A percentile compares a stretch with the other conserved stretches of the same genome.
phyloP scores from a whole-genome alignment of 768 basidiomycete species.

The Leccinum sublutescens region DNA sequence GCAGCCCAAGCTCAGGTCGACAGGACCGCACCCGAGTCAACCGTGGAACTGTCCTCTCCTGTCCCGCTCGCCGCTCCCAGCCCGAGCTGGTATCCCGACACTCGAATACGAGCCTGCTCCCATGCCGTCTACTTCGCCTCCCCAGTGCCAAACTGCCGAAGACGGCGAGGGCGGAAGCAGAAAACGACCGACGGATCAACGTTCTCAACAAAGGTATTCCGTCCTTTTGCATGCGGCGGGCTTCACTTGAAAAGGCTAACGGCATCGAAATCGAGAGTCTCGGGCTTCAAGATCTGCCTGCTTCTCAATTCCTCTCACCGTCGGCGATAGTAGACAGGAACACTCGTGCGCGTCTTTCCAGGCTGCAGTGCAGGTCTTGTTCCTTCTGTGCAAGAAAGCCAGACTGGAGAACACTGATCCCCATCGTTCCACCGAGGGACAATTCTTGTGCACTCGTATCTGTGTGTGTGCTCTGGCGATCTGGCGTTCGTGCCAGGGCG shows the following conservation, averaged over 20 bases:
- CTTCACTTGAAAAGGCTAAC: neutral
- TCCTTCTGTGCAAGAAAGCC: constrained; percentile 13
- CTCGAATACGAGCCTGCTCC: constrained; percentile 48
- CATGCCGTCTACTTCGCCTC: constrained; percentile 11
- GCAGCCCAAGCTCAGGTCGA: constrained; percentile 29
- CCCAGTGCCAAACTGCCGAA: constrained; percentile 25
- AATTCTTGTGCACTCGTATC: constrained; percentile 25
- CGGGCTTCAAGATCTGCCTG: constrained; percentile 20
- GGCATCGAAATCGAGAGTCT: constrained; percentile 12
- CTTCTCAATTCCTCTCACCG: constrained; percentile 14
- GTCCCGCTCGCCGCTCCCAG: constrained; percentile 67
- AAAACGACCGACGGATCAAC: constrained; percentile 19
- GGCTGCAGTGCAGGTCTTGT: constrained; percentile 20
- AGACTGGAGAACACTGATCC: constrained; percentile 13
- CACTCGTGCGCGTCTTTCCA: neutral
- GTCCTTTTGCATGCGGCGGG: neutral
- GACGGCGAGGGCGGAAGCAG: constrained; percentile 35
- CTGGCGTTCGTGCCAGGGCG: constrained; percentile 17
- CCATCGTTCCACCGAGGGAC: constrained; percentile 22
- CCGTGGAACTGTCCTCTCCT: constrained; percentile 41
- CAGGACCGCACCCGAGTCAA: constrained; percentile 14
- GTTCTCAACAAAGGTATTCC: constrained; percentile 12
- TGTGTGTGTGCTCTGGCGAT: constrained; percentile 16
- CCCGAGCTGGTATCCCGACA: constrained; percentile 53
- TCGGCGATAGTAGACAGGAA: constrained; percentile 21